Percentiles rank a stretch among this genome's conserved stretches.
Evolutionary conservation across 2,329 filamentous ascomycete species (phyloP).

Genomic region (Fusarium sp.): DNA sequence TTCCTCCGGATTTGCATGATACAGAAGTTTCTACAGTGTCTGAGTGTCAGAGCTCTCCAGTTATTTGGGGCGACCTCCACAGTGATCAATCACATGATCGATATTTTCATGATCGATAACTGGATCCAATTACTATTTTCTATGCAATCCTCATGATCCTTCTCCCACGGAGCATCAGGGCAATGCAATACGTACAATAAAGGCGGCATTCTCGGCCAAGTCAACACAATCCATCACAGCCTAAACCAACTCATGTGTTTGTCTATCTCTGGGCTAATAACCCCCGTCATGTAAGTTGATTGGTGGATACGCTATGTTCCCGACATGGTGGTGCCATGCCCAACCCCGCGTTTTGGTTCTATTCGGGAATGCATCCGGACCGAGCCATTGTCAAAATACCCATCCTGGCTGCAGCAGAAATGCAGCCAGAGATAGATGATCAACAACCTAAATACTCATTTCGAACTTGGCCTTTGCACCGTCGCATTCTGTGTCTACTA

Average conservation of each 20-base stretch:
- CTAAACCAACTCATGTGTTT: not conserved
- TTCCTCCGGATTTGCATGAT: constrained; percentile 17
- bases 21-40: constrained; percentile 1
- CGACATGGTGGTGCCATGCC: constrained; percentile 14
- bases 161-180: not conserved
- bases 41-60: not conserved
- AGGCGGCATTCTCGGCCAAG: constrained; percentile 14
- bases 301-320: constrained; percentile 35
- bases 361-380: constrained; percentile 26
- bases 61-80: constrained; percentile 13
- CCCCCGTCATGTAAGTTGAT: constrained; percentile 46
- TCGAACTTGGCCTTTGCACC: not conserved
- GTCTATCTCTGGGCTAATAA: constrained; percentile 8
- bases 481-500: not conserved
- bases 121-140: not conserved
- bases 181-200: not conserved
- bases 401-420: constrained; percentile 6
- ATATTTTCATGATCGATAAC: not conserved
- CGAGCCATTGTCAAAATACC: constrained; percentile 22
- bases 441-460: constrained; percentile 24
- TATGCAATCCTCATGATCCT: constrained; percentile 4
- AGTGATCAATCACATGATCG: constrained; percentile 8
- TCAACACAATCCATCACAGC: not conserved
- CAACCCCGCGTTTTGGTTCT: constrained; percentile 36
- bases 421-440: constrained; percentile 29